Conservation (phyloP, 139 green algal genomes). For the Chlamydomonas eustigma region DNA sequence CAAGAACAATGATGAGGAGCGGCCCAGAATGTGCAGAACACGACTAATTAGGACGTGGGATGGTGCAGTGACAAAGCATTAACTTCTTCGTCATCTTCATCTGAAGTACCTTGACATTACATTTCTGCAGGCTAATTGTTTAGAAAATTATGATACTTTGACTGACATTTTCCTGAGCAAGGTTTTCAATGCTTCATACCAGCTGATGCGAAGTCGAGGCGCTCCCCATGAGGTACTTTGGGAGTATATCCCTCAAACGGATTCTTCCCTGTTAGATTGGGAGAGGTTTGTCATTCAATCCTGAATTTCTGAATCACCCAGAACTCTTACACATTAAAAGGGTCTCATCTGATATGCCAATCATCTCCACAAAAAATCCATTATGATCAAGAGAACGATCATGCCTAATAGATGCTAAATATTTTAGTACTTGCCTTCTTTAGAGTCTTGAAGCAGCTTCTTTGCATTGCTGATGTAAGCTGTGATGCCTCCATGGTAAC, state of each 20-base stretch:
- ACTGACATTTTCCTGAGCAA: too few relatives aligned
- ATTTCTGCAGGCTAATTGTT: too few relatives aligned
- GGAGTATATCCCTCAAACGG: slow-evolving; percentile 90
- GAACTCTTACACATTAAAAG: too few relatives aligned
- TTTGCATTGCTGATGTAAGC: slow-evolving; percentile 86
- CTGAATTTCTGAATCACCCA: too few relatives aligned
- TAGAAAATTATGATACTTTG: too few relatives aligned
- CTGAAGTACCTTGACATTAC: too few relatives aligned
- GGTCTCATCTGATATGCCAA: not conserved
- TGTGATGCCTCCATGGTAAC: slow-evolving; percentile 79
- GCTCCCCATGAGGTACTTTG: slow-evolving; percentile 75
- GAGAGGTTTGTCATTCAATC: too few relatives aligned
- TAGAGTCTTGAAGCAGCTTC: slow-evolving; percentile 76
- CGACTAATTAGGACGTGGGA: too few relatives aligned
- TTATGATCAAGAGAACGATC: not conserved
- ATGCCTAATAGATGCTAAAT: not conserved
- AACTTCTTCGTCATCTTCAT: too few relatives aligned
- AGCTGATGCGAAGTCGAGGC: slow-evolving; percentile 69
- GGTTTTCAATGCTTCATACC: not conserved
- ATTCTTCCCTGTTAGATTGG: slow-evolving; percentile 67
- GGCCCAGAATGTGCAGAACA: too few relatives aligned
- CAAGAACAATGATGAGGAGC: too few relatives aligned
- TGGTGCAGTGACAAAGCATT: too few relatives aligned
- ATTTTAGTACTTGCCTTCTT: slow-evolving; percentile 50
- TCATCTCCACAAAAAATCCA: not conserved